Percentiles rank a stretch among this genome's conserved stretches.
Conservation (phyloP, 306 rosid genomes). For the Acacia confusa region DNA sequence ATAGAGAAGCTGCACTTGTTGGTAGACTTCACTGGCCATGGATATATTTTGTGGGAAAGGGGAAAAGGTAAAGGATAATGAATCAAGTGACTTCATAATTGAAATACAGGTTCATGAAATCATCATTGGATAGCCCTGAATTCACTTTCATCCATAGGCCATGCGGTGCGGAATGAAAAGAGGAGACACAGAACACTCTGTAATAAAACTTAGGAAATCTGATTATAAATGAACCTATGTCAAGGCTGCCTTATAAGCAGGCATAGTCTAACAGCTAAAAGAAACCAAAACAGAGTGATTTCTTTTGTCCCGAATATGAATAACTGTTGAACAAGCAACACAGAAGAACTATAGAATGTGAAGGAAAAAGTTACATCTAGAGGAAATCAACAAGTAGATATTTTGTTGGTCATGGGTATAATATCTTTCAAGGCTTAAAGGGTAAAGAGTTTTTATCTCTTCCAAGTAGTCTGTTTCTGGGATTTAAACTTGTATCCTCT, state of each 20-base stretch:
- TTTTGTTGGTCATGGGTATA: no score
- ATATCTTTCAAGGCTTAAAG: no score
- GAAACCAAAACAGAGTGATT: not conserved
- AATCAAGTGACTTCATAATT: slow-evolving; percentile 1
- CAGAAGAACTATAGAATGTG: not conserved
- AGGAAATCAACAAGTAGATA: not conserved
- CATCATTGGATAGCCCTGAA: not conserved
- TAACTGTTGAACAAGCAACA: not conserved
- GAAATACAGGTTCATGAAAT: not conserved
- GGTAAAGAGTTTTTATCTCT: no score
- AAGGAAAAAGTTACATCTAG: not conserved
- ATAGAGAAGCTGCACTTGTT: not conserved
- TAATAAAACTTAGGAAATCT: not conserved
- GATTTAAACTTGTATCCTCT: no score
- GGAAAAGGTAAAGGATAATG: not conserved
- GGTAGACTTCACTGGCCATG: not conserved
- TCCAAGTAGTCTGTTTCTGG: no score
- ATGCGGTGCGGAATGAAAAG: not conserved
- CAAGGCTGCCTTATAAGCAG: not conserved
- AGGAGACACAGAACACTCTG: not conserved
- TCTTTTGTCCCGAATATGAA: not conserved
- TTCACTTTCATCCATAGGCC: not conserved
- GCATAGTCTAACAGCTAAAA: not conserved
- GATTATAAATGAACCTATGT: not conserved
- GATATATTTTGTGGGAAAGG: not conserved